These are phyloP conservation scores for Pseudopithomyces maydicus DNA, from an alignment of 2,329 filamentous ascomycete species.

Conservation along the genomic window DNA sequence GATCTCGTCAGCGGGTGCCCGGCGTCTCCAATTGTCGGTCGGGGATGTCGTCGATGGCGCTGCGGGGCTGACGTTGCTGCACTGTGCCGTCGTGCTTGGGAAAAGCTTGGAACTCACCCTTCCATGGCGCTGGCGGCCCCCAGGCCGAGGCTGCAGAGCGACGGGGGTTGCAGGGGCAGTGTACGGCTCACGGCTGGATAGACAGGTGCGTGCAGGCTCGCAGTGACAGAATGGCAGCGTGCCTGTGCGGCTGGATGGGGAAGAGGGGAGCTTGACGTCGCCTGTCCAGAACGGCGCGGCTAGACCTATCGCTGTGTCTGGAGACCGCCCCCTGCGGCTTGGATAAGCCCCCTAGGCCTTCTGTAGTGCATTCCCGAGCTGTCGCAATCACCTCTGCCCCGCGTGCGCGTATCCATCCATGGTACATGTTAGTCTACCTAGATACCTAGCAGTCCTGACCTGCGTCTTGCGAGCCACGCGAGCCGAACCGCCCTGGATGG, in stretches of 20 bases:
- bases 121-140: slow-evolving; percentile 29
- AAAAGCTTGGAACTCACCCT: slow-evolving; percentile 33
- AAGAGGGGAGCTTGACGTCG: slow-evolving; percentile 2
- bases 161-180: neutral
- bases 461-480: no score
- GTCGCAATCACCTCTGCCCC: no score
- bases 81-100: neutral
- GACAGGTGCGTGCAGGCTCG: neutral
- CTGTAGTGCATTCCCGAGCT: no score
- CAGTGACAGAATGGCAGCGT: neutral
- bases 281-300: neutral
- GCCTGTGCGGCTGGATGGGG: slow-evolving; percentile 1
- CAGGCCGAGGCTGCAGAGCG: slow-evolving; percentile 17
- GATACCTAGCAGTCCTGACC: no score
- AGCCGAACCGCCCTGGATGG: no score
- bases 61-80: slow-evolving; percentile 7
- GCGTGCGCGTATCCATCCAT: no score
- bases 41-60: slow-evolving; percentile 14
- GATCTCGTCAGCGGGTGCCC: slow-evolving; percentile 1
- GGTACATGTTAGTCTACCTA: no score
- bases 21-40: slow-evolving; percentile 6
- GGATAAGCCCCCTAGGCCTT: neutral
- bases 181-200: neutral
- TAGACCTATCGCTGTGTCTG: neutral
- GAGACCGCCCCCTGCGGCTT: neutral